Percentiles rank a stretch among this genome's conserved stretches.
These are phyloP conservation scores for Collybiopsis luxurians DNA, from an alignment of 768 basidiomycete genomes.

Conservation along the genomic window DNA sequence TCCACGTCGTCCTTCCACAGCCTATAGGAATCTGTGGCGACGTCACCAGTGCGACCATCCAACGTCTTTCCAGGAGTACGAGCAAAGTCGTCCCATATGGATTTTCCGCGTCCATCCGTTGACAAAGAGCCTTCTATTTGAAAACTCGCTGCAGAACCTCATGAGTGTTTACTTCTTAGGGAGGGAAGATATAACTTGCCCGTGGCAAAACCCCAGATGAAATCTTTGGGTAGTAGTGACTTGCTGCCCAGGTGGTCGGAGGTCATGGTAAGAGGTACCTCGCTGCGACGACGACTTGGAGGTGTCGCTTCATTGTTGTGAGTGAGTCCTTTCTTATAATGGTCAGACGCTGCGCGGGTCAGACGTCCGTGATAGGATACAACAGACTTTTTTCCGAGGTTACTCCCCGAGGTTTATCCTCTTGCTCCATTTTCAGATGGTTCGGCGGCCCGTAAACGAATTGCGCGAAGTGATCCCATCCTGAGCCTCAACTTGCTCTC, in stretches of 20 bases:
- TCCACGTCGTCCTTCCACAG: slow-evolving; percentile 67
- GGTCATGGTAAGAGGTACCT: background rate
- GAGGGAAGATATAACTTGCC: slow-evolving; percentile 34
- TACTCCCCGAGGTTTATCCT: slow-evolving; percentile 42
- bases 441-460: no score
- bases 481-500: background rate
- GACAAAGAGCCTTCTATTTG: slow-evolving; percentile 71
- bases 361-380: background rate
- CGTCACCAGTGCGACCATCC: slow-evolving; percentile 65
- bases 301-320: background rate
- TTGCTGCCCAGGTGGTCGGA: background rate
- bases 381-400: background rate
- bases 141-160: slow-evolving; percentile 48
- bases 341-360: slow-evolving; percentile 1
- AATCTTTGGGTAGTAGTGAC: slow-evolving; percentile 52
- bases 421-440: background rate
- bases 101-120: slow-evolving; percentile 60
- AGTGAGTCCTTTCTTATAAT: background rate
- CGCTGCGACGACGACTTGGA: background rate
- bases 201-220: slow-evolving; percentile 72
- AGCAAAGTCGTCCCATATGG: slow-evolving; percentile 76
- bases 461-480: no score
- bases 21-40: slow-evolving; percentile 70
- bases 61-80: slow-evolving; percentile 63
- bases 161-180: slow-evolving; percentile 4